Conservation (phyloP, 75 land plant species). For the Pinus tabuliformis region DNA sequence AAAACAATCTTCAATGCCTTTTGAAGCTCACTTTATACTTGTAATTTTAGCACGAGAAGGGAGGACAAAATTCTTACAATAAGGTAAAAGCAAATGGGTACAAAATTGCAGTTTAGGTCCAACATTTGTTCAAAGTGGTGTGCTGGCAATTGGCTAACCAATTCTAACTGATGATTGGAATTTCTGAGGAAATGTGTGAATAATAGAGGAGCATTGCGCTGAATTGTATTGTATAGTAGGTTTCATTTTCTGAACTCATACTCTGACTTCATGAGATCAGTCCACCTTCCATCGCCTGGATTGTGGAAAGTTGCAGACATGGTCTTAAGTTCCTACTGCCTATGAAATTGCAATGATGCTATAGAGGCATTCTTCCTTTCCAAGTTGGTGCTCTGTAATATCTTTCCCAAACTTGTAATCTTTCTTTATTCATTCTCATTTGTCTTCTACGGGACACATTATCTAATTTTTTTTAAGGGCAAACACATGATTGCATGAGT, state of each 20-base stretch:
- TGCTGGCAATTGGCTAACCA: conserved; percentile 2
- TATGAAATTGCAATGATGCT: too few species aligned
- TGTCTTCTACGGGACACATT: neutral
- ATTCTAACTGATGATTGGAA: neutral
- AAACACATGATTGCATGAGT: too few species aligned
- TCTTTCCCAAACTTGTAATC: conserved; percentile 3
- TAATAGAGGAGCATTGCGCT: too few species aligned
- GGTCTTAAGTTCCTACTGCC: too few species aligned
- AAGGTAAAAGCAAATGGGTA: neutral
- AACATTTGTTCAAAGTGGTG: neutral
- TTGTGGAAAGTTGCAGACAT: too few species aligned
- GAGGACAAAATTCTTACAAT: neutral
- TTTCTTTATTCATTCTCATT: neutral
- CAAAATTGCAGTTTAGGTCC: neutral
- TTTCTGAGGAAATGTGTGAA: neutral
- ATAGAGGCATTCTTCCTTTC: neutral
- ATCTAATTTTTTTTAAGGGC: neutral
- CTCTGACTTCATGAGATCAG: neutral
- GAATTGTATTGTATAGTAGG: neutral
- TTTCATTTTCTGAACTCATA: neutral
- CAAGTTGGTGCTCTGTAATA: neutral
- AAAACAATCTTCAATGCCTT: neutral
- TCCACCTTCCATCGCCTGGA: neutral
- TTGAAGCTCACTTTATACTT: neutral
- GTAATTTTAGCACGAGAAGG: conserved; percentile 6